Percentiles rank a stretch among this genome's conserved stretches.
Evolutionary conservation across 179 eudicot species (phyloP).

Genomic region (Silene coronaria): DNA sequence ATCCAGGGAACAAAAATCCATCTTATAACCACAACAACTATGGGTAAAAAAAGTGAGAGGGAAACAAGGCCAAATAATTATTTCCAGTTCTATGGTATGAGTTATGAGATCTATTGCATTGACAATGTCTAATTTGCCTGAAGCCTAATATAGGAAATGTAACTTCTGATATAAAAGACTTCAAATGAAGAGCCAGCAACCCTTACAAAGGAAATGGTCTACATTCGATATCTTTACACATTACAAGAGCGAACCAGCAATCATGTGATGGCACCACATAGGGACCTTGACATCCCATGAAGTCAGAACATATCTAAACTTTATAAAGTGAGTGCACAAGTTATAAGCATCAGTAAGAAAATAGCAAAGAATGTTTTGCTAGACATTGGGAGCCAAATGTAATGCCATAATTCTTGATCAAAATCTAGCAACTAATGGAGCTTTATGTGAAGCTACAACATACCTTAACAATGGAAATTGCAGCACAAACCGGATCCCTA

Average conservation of each 20-base stretch:
- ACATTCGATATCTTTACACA: not conserved
- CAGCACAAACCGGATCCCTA: conserved; percentile 94
- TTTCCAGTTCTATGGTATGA: no score
- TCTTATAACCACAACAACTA: no score
- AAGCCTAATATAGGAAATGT: no score
- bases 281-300: not conserved
- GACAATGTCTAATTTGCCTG: no score
- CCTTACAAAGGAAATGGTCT: not conserved
- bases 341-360: not conserved
- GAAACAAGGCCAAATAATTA: no score
- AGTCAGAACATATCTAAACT: not conserved
- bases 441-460: conserved; percentile 19
- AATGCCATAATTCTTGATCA: conserved; percentile 1
- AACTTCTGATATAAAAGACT: no score
- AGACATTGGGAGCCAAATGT: not conserved
- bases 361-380: not conserved
- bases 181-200: no score
- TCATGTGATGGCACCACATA: not conserved
- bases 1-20: no score
- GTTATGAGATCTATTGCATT: no score
- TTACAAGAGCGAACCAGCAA: not conserved
- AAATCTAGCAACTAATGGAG: conserved; percentile 5
- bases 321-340: not conserved
- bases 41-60: no score
- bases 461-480: conserved; percentile 92